Conservation (phyloP, 345 rosid genomes). For the Tarenaya hassleriana region DNA sequence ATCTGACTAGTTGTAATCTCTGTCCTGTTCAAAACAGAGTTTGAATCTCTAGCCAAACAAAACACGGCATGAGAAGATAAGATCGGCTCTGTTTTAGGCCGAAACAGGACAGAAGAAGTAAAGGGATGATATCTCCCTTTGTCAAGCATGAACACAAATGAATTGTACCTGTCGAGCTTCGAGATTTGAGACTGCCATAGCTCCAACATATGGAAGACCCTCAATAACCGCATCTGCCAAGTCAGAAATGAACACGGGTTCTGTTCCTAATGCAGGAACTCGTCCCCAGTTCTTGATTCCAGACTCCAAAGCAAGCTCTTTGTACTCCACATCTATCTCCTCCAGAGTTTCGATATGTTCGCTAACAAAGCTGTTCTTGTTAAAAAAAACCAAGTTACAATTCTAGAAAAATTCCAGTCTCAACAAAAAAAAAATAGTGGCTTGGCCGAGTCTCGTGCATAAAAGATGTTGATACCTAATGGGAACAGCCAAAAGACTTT, state of each 20-base stretch:
- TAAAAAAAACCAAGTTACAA: not conserved
- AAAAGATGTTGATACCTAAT: conserved; percentile 49
- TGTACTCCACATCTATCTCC: conserved; percentile 96
- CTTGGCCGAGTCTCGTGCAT: not conserved
- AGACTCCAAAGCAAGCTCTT: conserved; percentile 84
- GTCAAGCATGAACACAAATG: not conserved
- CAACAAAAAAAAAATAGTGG: conserved; percentile 15
- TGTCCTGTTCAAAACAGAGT: no score
- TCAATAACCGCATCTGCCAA: conserved; percentile 97
- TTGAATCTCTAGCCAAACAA: no score
- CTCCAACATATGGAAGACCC: conserved; percentile 97
- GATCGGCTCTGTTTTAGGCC: no score
- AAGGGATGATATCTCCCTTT: conserved; percentile 6
- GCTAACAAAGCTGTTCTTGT: conserved; percentile 70
- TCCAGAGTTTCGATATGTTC: conserved; percentile 98
- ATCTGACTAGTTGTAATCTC: no score
- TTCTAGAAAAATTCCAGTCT: conserved; percentile 12
- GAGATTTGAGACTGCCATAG: conserved; percentile 94
- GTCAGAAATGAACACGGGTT: conserved; percentile 87
- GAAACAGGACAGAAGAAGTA: conserved; percentile 2
- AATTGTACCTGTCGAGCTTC: conserved; percentile 91
- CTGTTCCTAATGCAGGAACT: conserved; percentile 93
- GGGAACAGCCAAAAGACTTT: conserved; percentile 83
- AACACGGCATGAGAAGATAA: no score
- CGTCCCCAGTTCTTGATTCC: conserved; percentile 97